Conservation (phyloP, 768 basidiomycete species). For the Gelatoporia subvermispora region DNA sequence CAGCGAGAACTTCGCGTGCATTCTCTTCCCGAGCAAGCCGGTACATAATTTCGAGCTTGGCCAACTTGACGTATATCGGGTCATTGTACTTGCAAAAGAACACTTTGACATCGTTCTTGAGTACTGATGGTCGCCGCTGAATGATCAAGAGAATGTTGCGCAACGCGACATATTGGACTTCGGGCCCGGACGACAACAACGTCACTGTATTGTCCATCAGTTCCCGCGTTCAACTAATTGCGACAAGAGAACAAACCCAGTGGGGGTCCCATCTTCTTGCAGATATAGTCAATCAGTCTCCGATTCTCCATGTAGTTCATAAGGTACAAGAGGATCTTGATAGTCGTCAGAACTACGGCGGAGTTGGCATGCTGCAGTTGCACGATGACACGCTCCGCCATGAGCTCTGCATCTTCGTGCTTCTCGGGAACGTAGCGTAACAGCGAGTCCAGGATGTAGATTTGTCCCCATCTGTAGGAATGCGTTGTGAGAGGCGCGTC, state of each 20-base stretch:
- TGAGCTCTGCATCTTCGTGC: constrained; percentile 83
- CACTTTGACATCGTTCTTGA: constrained; percentile 96
- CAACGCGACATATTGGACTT: constrained; percentile 97
- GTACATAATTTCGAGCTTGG: constrained; percentile 99
- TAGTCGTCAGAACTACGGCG: constrained; percentile 97
- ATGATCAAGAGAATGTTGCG: constrained; percentile 97
- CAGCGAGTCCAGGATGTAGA: constrained; percentile 93
- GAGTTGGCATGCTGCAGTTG: constrained; percentile 98
- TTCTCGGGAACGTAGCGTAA: constrained; percentile 91
- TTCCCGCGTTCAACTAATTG: background rate
- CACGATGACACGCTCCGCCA: constrained; percentile 93
- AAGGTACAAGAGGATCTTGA: constrained; percentile 91
- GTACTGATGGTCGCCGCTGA: constrained; percentile 84
- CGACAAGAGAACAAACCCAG: constrained; percentile 53
- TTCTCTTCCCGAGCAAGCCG: constrained; percentile 94
- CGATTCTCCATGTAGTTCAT: constrained; percentile 99
- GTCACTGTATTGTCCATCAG: constrained; percentile 58
- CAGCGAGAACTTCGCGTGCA: constrained; percentile 85
- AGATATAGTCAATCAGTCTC: constrained; percentile 79
- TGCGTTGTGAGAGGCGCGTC: background rate
- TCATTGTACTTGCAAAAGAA: constrained; percentile 99
- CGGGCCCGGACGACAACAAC: constrained; percentile 91
- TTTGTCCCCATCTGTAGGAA: constrained; percentile 86
- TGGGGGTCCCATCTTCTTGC: constrained; percentile 97
- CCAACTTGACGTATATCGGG: constrained; percentile 97